Evolutionary conservation across 1,139 yeast species (phyloP).

Genomic region (Wickerhamomyces sp.): DNA sequence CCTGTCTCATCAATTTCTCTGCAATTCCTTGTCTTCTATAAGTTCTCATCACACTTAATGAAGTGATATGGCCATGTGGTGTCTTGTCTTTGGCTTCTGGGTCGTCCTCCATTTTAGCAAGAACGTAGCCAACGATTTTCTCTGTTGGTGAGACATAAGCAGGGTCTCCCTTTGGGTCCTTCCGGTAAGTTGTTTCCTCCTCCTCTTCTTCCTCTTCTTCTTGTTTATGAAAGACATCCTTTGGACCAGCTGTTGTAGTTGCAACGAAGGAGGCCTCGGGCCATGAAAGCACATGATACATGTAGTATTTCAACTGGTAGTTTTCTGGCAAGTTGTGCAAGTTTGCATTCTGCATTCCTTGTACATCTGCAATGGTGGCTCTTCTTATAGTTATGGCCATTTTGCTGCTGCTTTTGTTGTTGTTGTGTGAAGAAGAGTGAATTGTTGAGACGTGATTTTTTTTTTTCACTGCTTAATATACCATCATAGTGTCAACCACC

Average conservation of each 20-base stretch:
- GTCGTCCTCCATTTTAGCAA: slow-evolving; percentile 96
- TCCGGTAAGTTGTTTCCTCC: slow-evolving; percentile 19
- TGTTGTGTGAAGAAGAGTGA: too few relatives aligned
- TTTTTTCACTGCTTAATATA: neutral
- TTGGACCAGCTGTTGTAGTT: slow-evolving; percentile 49
- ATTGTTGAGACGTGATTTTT: neutral
- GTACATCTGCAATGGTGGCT: slow-evolving; percentile 82
- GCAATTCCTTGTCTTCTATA: slow-evolving; percentile 95
- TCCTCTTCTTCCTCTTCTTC: slow-evolving; percentile 30
- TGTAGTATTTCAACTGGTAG: slow-evolving; percentile 84
- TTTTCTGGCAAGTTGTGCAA: slow-evolving; percentile 92
- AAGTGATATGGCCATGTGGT: slow-evolving; percentile 93
- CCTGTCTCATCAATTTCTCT: slow-evolving; percentile 86
- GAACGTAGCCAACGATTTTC: slow-evolving; percentile 87
- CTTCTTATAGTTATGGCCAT: slow-evolving; percentile 88
- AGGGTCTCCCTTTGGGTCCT: slow-evolving; percentile 36
- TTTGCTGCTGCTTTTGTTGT: neutral
- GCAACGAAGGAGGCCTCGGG: slow-evolving; percentile 98
- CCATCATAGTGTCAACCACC: too few relatives aligned
- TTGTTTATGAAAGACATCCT: slow-evolving; percentile 7
- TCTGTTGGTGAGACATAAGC: slow-evolving; percentile 61
- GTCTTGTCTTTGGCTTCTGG: slow-evolving; percentile 65
- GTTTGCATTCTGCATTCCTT: slow-evolving; percentile 96
- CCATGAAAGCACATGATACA: slow-evolving; percentile 94
- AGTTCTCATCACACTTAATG: slow-evolving; percentile 91